phyloP scores from a whole-genome alignment of 345 rosid species.

The Syzygium grande region DNA sequence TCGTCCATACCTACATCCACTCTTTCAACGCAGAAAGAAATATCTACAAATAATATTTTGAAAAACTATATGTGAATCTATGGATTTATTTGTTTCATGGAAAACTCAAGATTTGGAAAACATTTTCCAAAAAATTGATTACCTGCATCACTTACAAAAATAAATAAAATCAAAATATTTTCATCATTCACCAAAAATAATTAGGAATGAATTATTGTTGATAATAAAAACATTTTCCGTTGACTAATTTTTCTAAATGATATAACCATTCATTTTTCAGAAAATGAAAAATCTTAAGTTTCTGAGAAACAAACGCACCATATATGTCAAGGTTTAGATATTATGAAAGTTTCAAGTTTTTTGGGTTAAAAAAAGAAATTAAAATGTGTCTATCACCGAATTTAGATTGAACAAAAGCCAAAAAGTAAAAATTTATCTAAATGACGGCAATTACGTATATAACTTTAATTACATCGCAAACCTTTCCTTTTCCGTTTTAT shows the following conservation, averaged over 20 bases:
- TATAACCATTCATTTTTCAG: no score
- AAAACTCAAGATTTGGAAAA: no score
- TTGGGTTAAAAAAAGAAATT: not conserved
- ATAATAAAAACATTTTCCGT: no score
- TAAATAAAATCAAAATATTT: no score
- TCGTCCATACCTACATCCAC: not conserved
- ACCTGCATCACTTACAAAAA: no score
- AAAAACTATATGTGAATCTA: not conserved
- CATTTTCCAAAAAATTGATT: no score
- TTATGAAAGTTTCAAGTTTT: not conserved
- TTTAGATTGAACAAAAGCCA: not conserved
- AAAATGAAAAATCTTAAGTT: no score
- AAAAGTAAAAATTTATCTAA: not conserved
- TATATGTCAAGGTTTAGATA: not conserved
- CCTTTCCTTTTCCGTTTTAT: not conserved
- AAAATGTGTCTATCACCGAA: not conserved
- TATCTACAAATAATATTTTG: not conserved
- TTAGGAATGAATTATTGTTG: no score
- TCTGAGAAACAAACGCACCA: no score
- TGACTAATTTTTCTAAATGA: no score
- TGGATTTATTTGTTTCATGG: no score
- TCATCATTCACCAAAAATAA: no score
- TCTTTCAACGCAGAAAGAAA: not conserved
- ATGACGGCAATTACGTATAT: not conserved
- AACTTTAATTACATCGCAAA: not conserved